Conservation (phyloP, 768 basidiomycete species). For the Lactarius sp. region DNA sequence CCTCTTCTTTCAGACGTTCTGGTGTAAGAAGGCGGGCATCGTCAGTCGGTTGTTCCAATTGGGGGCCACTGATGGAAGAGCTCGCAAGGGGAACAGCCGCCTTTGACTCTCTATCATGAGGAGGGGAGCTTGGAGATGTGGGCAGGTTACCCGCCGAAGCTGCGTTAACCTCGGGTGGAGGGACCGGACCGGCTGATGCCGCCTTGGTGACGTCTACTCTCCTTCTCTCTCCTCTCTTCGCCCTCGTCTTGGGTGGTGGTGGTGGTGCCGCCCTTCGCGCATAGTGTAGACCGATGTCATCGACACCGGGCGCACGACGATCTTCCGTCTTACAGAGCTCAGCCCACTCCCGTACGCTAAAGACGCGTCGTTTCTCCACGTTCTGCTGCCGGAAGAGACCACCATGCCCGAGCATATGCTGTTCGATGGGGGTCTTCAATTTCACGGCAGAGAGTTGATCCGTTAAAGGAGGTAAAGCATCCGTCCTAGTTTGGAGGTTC, state of each 20-base stretch:
- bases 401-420: constrained; percentile 80
- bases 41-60: background rate
- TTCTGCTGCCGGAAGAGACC: constrained; percentile 91
- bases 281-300: constrained; percentile 55
- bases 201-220: constrained; percentile 43
- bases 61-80: background rate
- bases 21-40: constrained; percentile 12
- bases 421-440: constrained; percentile 88
- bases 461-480: constrained; percentile 64
- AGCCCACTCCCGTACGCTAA: constrained; percentile 86
- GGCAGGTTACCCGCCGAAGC: background rate
- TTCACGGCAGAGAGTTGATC: constrained; percentile 69
- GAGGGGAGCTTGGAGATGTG: constrained; percentile 11
- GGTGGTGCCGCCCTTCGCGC: constrained; percentile 35
- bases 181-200: constrained; percentile 29
- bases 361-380: constrained; percentile 76
- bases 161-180: background rate
- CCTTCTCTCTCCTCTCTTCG: constrained; percentile 40
- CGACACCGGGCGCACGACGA: constrained; percentile 65
- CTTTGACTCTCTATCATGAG: background rate
- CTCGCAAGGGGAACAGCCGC: background rate
- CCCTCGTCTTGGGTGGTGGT: constrained; percentile 35
- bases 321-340: constrained; percentile 72
- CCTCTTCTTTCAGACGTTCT: constrained; percentile 26
- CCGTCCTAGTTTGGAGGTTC: constrained; percentile 46